Base-by-base conservation (phyloP, 1,284 basidiomycete genomes). In the Austropuccinia psidii region DNA sequence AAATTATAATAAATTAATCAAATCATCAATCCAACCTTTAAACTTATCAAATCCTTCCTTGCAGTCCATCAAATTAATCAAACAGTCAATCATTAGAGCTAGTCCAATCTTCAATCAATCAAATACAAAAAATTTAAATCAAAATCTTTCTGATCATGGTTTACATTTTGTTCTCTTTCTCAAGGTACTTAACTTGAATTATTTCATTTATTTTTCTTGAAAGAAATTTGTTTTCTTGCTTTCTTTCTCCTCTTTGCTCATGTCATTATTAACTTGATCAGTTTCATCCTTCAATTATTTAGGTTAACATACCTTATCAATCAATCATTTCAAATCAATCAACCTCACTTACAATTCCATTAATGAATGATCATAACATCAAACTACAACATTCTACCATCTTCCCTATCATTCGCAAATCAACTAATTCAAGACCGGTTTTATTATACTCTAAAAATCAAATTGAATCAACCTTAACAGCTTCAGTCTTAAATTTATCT, bases 381-480 rank as follows among this genome's bases (percentile, higher is more conserved):
- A 21, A 58, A 41, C 57, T 72, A 6, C 17, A 27, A 7, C 24
- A 54, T 21, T 50, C 45, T 43, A 49, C 24, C 58, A 62, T 72
- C 45, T 72, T 72, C 37, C 69, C 69, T 37, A 33, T 72, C 31
- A 62, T 47, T 39, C 69, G 69, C 43, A 43, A 39, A 72, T 72
- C 69, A 43, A 4, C 19, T 21, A 47, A 62, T 29, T 62, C 69
- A 15, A 72, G 52, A 54, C 57, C 69, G 27, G 43, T 49, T 24
- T 29, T 72, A 5, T 31, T 37, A 35, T 57, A 57, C 29, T 61
- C 57, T 24, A 58, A n/a, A n/a, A 29, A 72, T 43, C 43, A 24
- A 47, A 21, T 41, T 19, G 27, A 62, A 27, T 57, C 69, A 17
- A 21, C n/a, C 27, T 9, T 47, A n/a, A 21, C 58, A 8, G 57